phyloP scores from a whole-genome alignment of 2,329 filamentous ascomycete species.

The Ilyonectria mors-panacis region DNA sequence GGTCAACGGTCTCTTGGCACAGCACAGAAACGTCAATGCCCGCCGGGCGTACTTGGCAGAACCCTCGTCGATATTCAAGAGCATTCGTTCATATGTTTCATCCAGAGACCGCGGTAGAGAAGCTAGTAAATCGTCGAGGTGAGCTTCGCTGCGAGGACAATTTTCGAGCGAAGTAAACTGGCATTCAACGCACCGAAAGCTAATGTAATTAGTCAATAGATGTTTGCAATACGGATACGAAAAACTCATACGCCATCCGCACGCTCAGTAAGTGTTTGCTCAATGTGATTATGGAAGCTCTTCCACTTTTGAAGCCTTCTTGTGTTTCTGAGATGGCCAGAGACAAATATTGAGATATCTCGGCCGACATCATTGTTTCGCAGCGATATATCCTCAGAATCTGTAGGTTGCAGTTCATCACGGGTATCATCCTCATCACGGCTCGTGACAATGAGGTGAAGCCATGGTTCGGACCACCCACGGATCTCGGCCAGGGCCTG shows the following conservation, averaged over 20 bases:
- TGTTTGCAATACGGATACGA: background rate
- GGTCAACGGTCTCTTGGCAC: constrained; percentile 11
- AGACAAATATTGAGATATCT: constrained; percentile 30
- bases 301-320: constrained; percentile 29
- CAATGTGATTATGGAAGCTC: constrained; percentile 16
- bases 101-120: constrained; percentile 45
- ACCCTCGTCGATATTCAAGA: constrained; percentile 5
- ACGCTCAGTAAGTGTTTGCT: constrained; percentile 6
- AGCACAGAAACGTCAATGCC: constrained; percentile 20
- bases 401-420: background rate
- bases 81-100: constrained; percentile 47
- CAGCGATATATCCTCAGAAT: background rate
- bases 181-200: constrained; percentile 46
- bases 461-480: constrained; percentile 38
- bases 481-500: constrained; percentile 44
- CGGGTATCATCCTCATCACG: constrained; percentile 52
- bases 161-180: constrained; percentile 35
- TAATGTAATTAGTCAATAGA: constrained; percentile 18
- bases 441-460: constrained; percentile 54
- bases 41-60: constrained; percentile 12
- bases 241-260: constrained; percentile 23
- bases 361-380: constrained; percentile 17
- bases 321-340: constrained; percentile 16
- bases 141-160: constrained; percentile 27
- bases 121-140: constrained; percentile 46